phyloP scores from a whole-genome alignment of 2,329 filamentous ascomycete genomes.

The Trichophyton simii region DNA sequence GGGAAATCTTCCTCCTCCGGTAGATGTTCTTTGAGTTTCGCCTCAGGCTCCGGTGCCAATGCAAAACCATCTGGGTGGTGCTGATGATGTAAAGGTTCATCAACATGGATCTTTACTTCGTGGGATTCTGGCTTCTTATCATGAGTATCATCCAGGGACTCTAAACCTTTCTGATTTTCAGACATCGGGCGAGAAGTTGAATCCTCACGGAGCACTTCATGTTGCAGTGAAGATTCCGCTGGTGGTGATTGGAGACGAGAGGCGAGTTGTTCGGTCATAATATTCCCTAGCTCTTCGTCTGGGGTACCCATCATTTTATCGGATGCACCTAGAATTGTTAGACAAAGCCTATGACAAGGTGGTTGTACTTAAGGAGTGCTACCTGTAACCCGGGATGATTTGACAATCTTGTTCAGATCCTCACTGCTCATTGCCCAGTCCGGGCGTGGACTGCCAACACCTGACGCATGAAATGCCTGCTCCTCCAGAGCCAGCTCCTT shows the following conservation, averaged over 20 bases:
- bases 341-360: constrained; percentile 1
- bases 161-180: constrained; percentile 35
- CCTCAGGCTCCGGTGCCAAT: constrained; percentile 41
- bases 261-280: constrained; percentile 72
- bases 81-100: constrained; percentile 44
- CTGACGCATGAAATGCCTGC: constrained; percentile 49
- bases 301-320: constrained; percentile 58
- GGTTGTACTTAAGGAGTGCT: not conserved
- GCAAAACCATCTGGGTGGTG: constrained; percentile 40
- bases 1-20: constrained; percentile 49
- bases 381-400: constrained; percentile 47
- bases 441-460: constrained; percentile 46
- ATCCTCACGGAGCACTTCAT: not conserved
- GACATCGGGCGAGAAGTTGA: too few species aligned
- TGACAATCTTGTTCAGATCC: constrained; percentile 80
- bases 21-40: constrained; percentile 32
- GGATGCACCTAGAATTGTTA: constrained; percentile 45
- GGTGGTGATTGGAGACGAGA: constrained; percentile 59
- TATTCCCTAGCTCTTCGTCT: constrained; percentile 80
- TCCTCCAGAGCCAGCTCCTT: constrained; percentile 65
- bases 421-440: constrained; percentile 82
- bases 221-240: constrained; percentile 17
- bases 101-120: constrained; percentile 53
- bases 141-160: constrained; percentile 8
- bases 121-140: constrained; percentile 21